Evolutionary conservation across 331 rosid genomes (phyloP), one percentile per base, ranked within the genome.

Genomic region (Stylosanthes scabra): DNA sequence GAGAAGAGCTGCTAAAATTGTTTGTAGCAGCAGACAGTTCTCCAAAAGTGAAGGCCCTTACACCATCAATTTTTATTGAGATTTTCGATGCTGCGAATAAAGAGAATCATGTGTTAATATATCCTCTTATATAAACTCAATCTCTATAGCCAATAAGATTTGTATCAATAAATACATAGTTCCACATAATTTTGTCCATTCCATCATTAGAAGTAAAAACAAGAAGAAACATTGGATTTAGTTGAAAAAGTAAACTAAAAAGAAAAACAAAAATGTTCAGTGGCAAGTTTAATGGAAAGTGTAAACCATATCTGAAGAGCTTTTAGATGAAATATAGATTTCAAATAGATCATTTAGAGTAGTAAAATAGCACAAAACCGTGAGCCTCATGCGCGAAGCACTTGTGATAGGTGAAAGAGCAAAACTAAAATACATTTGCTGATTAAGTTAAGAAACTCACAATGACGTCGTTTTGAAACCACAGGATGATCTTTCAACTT

Each of bases 21-120:
- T 84, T 63, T 28, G 99, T 91, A 60, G 93, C 97, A 0, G 63
- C 11, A 47, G 89, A 82, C 81, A 91, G 71, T 73, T 91, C 97
- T 72, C 27, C 71, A 52, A 40, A 94, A 59, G 81, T 83, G 70
- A 91, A 91, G 55, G 60, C 82, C 82, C 83, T 87, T 70, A 89
- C 91, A 11, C 97, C 97, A 8, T 87, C 93, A 72, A 89, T 81
- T 76, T 83, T 87, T 62, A 86, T 49, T 68, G 77, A 78, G 72
- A 75, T 49, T 78, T 72, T 94, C 12, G 90, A 79, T n/a, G 58
- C 97, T 91, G 89, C 69, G 46, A 41, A 68, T 54, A 57, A 78
- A 83, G 6, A 65, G 9, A 80, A 71, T 56, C 14, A 50, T 11
- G 40, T 51, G 70, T 78, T 65, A 65, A 73, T 6, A 58, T 59